Conservation (phyloP, 2,329 filamentous ascomycete species). For the Myotisia sp. region DNA sequence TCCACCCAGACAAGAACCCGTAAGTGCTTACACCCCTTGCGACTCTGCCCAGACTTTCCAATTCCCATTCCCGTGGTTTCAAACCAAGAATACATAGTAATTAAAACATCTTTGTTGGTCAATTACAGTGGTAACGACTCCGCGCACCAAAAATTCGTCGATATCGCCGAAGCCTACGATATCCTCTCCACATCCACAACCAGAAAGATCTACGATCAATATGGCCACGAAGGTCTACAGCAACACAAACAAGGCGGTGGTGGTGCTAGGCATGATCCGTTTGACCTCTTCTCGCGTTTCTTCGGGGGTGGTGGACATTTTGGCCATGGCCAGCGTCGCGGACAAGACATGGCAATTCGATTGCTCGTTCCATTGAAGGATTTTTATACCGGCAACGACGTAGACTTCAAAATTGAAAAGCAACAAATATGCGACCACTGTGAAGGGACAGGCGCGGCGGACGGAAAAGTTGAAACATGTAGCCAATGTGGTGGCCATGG, state of each 20-base stretch:
- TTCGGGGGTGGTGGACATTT: conserved; percentile 86
- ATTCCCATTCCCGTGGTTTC: background rate
- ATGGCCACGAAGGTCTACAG: conserved; percentile 81
- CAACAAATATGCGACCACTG: conserved; percentile 90
- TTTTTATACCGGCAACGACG: conserved; percentile 81
- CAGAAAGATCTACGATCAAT: conserved; percentile 82
- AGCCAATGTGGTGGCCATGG: conserved; percentile 64
- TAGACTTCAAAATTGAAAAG: conserved; percentile 82
- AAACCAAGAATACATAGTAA: background rate
- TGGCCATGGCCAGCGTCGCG: conserved; percentile 60
- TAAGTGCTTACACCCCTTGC: too few relatives aligned
- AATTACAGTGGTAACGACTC: conserved; percentile 56
- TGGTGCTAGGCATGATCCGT: conserved; percentile 59
- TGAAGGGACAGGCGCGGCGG: conserved; percentile 69
- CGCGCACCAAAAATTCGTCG: conserved; percentile 81
- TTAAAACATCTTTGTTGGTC: background rate
- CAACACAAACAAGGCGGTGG: conserved; percentile 59
- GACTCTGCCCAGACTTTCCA: too few relatives aligned
- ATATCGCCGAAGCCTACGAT: conserved; percentile 91
- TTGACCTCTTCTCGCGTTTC: conserved; percentile 92
- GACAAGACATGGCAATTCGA: conserved; percentile 78
- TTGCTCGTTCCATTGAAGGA: conserved; percentile 67
- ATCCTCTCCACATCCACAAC: conserved; percentile 65
- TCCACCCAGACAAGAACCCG: conserved; percentile 96
- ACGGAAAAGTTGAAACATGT: conserved; percentile 73